phyloP scores from a whole-genome alignment of 163 green algal genomes.

The Scenedesmus sp. region DNA sequence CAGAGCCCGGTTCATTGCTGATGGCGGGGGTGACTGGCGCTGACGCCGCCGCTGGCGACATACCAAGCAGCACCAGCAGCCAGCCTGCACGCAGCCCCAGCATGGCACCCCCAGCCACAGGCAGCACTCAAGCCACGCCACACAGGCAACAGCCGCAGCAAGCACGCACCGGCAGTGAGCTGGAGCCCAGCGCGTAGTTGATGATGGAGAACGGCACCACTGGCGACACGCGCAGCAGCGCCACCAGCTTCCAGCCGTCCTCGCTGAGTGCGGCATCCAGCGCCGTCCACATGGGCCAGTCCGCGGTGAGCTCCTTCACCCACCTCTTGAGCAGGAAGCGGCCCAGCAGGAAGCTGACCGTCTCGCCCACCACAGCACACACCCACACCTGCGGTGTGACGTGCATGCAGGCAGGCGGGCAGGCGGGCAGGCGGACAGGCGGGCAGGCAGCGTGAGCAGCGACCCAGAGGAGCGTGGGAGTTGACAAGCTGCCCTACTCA shows the following conservation, averaged over 20 bases:
- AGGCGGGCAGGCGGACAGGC: no score
- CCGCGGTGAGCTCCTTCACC: conserved; percentile 65
- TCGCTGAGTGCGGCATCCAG: conserved; percentile 67
- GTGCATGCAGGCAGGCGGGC: no score
- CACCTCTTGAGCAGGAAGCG: conserved; percentile 78
- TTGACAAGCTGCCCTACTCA: background rate
- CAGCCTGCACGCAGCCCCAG: background rate
- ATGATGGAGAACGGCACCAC: conserved; percentile 83
- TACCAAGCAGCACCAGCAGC: conserved; percentile 5
- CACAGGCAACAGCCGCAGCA: background rate
- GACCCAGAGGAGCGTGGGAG: background rate
- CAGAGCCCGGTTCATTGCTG: no score
- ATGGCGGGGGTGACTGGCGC: no score
- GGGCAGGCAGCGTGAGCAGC: no score
- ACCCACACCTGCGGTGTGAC: background rate
- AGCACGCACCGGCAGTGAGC: conserved; percentile 15
- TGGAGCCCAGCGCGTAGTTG: conserved; percentile 78
- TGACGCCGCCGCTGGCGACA: no score
- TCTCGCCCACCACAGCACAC: conserved; percentile 70
- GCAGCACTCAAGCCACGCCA: no score
- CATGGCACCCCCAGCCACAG: no score
- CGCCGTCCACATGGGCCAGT: conserved; percentile 73
- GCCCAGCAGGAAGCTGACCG: conserved; percentile 78
- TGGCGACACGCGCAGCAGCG: conserved; percentile 78
- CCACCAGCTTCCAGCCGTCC: conserved; percentile 86